Percentiles rank a stretch among this genome's conserved stretches.
phyloP scores from a whole-genome alignment of 371 early-diverging fungal species.

The Lichtheimia hyalospora region DNA sequence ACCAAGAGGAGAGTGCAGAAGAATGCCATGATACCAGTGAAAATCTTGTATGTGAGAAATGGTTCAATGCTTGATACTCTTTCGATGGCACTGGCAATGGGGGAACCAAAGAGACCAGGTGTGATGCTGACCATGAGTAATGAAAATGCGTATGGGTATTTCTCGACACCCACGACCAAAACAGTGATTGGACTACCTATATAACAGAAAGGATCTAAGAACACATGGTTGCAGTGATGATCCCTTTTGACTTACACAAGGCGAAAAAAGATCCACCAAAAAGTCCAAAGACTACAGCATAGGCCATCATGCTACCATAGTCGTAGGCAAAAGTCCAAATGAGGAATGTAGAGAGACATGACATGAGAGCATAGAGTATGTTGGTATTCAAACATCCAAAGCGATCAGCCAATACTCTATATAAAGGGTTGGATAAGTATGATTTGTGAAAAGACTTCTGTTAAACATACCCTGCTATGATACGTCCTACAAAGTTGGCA shows the following conservation, averaged over 20 bases:
- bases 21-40: slow-evolving; percentile 24
- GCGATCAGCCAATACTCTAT: slow-evolving; percentile 27
- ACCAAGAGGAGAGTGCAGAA: slow-evolving; percentile 19
- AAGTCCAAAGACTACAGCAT: slow-evolving; percentile 19
- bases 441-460: too few species aligned
- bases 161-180: slow-evolving; percentile 29
- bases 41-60: slow-evolving; percentile 34
- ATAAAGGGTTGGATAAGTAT: neutral
- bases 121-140: slow-evolving; percentile 10
- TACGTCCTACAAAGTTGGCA: slow-evolving; percentile 31
- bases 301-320: slow-evolving; percentile 18
- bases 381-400: slow-evolving; percentile 15
- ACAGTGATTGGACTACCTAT: slow-evolving; percentile 16
- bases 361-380: slow-evolving; percentile 10
- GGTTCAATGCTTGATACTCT: slow-evolving; percentile 14
- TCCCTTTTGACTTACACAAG: slow-evolving; percentile 7
- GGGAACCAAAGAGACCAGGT: slow-evolving; percentile 30
- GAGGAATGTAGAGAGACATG: neutral
- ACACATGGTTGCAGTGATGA: too few species aligned
- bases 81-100: slow-evolving; percentile 35
- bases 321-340: slow-evolving; percentile 20
- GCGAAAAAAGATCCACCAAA: slow-evolving; percentile 20
- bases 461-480: slow-evolving; percentile 22
- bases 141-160: slow-evolving; percentile 32
- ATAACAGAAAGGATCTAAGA: too few species aligned